Evolutionary conservation across 2,329 filamentous ascomycete genomes (phyloP), one percentile per base, ranked within the genome.

Genomic region (Talaromyces sp.): DNA sequence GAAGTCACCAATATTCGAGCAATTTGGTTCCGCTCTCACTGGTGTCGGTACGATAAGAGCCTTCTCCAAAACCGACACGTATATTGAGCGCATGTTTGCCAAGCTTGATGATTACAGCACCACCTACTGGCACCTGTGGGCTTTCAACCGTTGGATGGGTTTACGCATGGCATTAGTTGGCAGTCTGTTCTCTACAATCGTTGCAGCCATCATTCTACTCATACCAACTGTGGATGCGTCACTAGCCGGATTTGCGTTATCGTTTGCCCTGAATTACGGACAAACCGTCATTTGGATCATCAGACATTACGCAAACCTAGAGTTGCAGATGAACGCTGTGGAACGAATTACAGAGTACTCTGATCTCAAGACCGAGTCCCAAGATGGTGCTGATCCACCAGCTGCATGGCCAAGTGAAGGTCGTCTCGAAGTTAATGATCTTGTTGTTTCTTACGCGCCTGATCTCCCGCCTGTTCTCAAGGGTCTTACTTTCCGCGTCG

Each of bases 1-100:
- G 63, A 93, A 92, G 75, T 91, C 88, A 0, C 91, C 91, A 0
- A 87, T 94, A 0, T 93, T 92, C 70, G 91, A 94, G 74, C 87
- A 91, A 67, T 93, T 94, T 70, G 89, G 88, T 11, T 87, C 89
- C 1, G 86, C 89, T 0, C 83, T 94, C 10, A 84, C 86, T 0
- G 91, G 91, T 5, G 86, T 95, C 19, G 82, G 86, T 1, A 93
- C 91, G 0, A 91, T 95, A 61, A 86, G 91, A 13, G 89, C 89
- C 0, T 94, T 91, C 69, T 87, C 87, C 68, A 92, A 91, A 79
- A 80, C 82, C 0, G 81, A 86, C 22, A 82, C 83, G 0, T 94
- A 92, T 68, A 80, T 90, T 54, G 82, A 87, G 11, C 84, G 86
- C 63, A 93, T 94, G 88, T 89, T 89, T 73, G 74, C 75, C 57